Percentiles rank a stretch among this genome's conserved stretches.
Conservation (phyloP, 805 yeast genomes). For the Lipomyces lipofer region DNA sequence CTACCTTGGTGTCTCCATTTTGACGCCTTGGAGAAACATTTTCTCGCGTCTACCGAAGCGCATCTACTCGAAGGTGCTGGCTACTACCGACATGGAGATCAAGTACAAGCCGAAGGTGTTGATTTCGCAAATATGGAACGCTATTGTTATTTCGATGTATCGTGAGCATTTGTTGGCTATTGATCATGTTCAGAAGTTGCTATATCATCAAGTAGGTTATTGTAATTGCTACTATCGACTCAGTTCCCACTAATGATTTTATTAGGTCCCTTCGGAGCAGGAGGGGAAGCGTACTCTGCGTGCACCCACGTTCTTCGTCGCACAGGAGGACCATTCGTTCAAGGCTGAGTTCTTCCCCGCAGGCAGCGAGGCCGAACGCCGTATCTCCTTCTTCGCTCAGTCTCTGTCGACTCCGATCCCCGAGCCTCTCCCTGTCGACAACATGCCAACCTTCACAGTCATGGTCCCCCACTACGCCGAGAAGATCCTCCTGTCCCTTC, state of each 20-base stretch:
- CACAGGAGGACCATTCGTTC: slow-evolving; percentile 93
- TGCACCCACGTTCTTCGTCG: slow-evolving; percentile 98
- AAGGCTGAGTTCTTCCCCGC: slow-evolving; percentile 97
- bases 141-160: slow-evolving; percentile 98
- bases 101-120: slow-evolving; percentile 98
- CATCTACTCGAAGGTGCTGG: slow-evolving; percentile 95
- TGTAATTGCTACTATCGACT: too few species aligned
- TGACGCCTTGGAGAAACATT: slow-evolving; percentile 99
- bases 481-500: slow-evolving; percentile 86
- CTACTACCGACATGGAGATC: slow-evolving; percentile 98
- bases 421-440: slow-evolving; percentile 98
- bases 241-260: background rate
- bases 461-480: slow-evolving; percentile 95
- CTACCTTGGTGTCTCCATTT: slow-evolving; percentile 96
- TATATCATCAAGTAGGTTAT: slow-evolving; percentile 72
- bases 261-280: slow-evolving; percentile 83
- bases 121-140: slow-evolving; percentile 99
- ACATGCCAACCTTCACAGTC: slow-evolving; percentile 99
- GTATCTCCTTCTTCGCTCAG: slow-evolving; percentile 99
- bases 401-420: slow-evolving; percentile 98
- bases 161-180: slow-evolving; percentile 97
- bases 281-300: slow-evolving; percentile 98
- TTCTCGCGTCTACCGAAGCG: slow-evolving; percentile 98
- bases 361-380: slow-evolving; percentile 98
- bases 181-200: slow-evolving; percentile 95